These are phyloP conservation scores for Ceratocystis diversiconidia DNA, from an alignment of 2,329 filamentous ascomycete species.

Conservation along the genomic window DNA sequence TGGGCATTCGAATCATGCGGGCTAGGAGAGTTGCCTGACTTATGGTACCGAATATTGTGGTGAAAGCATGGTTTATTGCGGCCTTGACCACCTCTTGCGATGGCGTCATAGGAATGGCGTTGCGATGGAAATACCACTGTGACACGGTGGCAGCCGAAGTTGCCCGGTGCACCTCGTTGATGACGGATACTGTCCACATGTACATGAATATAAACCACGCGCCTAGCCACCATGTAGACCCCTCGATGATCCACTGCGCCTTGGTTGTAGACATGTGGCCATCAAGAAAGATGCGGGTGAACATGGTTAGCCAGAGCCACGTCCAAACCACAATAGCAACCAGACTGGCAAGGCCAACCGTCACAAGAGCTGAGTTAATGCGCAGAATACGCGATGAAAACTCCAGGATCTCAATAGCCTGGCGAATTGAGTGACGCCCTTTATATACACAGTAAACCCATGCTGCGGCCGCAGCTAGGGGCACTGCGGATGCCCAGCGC, in stretches of 20 bases:
- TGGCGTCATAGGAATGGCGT: constrained; percentile 60
- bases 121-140: constrained; percentile 98
- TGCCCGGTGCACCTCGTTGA: constrained; percentile 76
- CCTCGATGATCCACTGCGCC: constrained; percentile 61
- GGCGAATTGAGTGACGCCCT: constrained; percentile 65
- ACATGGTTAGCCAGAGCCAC: constrained; percentile 95
- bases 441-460: constrained; percentile 78
- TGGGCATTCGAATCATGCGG: constrained; percentile 66
- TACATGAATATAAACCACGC: constrained; percentile 85
- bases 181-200: constrained; percentile 81
- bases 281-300: constrained; percentile 86
- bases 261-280: constrained; percentile 58
- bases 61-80: constrained; percentile 65
- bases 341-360: constrained; percentile 70
- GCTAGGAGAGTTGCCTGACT: constrained; percentile 74
- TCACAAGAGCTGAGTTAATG: constrained; percentile 67
- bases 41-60: constrained; percentile 83
- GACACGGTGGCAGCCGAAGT: constrained; percentile 91
- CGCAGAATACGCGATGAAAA: constrained; percentile 80
- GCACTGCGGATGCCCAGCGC: constrained; percentile 72
- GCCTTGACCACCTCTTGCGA: constrained; percentile 71
- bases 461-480: constrained; percentile 54
- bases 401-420: constrained; percentile 77
- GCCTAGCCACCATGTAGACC: constrained; percentile 91
- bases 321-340: constrained; percentile 71